These are phyloP conservation scores for Fusarium luffae DNA, from an alignment of 2,329 filamentous ascomycete genomes.

Conservation along the genomic window DNA sequence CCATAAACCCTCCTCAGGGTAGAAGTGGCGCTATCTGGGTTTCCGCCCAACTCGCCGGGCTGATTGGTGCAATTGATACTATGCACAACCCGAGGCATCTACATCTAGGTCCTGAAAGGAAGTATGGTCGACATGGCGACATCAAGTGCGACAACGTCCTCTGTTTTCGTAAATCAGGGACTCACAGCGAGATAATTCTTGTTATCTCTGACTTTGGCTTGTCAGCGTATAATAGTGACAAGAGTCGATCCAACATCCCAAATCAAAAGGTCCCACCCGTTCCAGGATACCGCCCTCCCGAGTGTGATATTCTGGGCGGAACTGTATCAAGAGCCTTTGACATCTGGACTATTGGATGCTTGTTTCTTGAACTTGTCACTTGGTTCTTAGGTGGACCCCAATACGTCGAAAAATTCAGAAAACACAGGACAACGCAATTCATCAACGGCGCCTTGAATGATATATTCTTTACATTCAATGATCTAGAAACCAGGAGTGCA, in stretches of 20 bases:
- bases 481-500: too few relatives aligned
- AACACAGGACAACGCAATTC: neutral
- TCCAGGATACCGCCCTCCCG: constrained; percentile 10
- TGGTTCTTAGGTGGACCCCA: constrained; percentile 17
- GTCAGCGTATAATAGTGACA: neutral
- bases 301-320: constrained; percentile 12
- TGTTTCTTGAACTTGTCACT: constrained; percentile 17
- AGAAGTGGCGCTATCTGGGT: neutral
- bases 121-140: constrained; percentile 11
- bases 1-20: neutral
- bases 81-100: constrained; percentile 14
- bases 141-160: constrained; percentile 26
- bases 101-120: too few relatives aligned
- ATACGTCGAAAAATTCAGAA: rapidly evolving
- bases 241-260: constrained; percentile 26
- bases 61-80: constrained; percentile 14
- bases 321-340: constrained; percentile 18
- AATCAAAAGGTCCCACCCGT: neutral
- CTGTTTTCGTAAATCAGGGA: neutral
- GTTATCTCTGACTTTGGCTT: constrained; percentile 19
- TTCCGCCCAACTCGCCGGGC: neutral
- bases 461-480: constrained; percentile 10
- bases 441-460: neutral
- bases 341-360: constrained; percentile 20
- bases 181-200: neutral